These are phyloP conservation scores for Thinopyrum elongatum DNA, from an alignment of 176 grass and related monocot genomes.

Conservation along the genomic window DNA sequence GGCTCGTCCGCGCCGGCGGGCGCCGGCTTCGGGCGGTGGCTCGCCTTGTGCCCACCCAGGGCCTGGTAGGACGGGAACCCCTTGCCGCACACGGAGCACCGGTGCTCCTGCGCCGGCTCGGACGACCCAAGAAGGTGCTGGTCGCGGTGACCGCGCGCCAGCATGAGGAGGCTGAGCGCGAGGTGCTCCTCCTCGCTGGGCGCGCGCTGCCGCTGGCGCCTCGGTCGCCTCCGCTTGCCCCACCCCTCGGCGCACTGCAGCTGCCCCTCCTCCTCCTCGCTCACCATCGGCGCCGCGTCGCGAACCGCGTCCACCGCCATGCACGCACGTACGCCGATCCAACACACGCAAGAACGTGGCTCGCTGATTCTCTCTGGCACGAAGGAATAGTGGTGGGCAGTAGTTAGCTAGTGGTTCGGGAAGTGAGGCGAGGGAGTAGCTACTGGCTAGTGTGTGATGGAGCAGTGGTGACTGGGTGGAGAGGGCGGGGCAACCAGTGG, in stretches of 20 bases:
- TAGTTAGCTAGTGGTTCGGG: neutral
- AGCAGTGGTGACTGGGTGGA: neutral
- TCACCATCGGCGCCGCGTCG: neutral
- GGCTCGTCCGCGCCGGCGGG: neutral
- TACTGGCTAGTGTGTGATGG: neutral
- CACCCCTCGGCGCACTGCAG: constrained; percentile 18
- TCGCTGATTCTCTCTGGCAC: neutral
- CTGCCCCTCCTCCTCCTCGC: neutral
- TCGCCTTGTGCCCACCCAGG: constrained; percentile 69
- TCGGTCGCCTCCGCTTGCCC: constrained; percentile 61
- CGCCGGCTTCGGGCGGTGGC: constrained; percentile 44
- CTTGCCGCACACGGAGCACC: constrained; percentile 76
- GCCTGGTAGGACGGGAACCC: constrained; percentile 67
- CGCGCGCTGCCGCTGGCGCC: constrained; percentile 24
- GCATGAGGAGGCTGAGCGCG: constrained; percentile 76
- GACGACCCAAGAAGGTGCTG: neutral
- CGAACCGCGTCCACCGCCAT: constrained; percentile 35
- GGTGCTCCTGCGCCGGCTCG: neutral
- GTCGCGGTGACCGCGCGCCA: constrained; percentile 45
- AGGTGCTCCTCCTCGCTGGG: constrained; percentile 72
- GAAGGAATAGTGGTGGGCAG: neutral
- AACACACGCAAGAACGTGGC: neutral
- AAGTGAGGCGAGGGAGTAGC: neutral
- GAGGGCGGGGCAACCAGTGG: constrained; percentile 8
- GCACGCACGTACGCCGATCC: neutral